A percentile compares a stretch with the other conserved stretches of the same genome.
Evolutionary conservation across 768 basidiomycete species (phyloP).

Genomic region (Pleurotus pulmonarius): DNA sequence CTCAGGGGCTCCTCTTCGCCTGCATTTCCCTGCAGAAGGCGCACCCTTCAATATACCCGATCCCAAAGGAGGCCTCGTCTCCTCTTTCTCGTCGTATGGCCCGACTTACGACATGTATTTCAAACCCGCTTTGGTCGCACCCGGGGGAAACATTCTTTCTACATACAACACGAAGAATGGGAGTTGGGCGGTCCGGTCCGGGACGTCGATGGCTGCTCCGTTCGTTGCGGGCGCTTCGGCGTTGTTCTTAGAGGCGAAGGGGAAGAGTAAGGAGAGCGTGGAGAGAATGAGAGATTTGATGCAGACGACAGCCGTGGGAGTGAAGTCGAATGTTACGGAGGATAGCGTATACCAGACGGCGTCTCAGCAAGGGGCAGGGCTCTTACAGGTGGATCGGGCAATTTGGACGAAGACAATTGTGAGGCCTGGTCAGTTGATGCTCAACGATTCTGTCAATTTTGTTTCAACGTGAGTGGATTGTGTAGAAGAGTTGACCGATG

Average conservation of each 20-base stretch:
- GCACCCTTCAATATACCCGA: constrained; percentile 37
- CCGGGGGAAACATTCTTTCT: constrained; percentile 46
- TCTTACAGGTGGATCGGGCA: constrained; percentile 56
- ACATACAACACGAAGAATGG: constrained; percentile 37
- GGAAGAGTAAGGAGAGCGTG: constrained; percentile 15
- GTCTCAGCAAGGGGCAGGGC: constrained; percentile 51
- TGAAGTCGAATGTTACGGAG: constrained; percentile 42
- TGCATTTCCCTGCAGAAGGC: constrained; percentile 30
- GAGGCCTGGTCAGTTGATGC: constrained; percentile 50
- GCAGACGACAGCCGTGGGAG: constrained; percentile 43
- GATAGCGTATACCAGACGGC: constrained; percentile 47
- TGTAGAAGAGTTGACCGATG: background rate
- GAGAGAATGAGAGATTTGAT: constrained; percentile 25
- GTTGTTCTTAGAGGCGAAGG: constrained; percentile 33
- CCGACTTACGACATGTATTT: constrained; percentile 39
- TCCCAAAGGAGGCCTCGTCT: constrained; percentile 48
- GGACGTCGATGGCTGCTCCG: constrained; percentile 37
- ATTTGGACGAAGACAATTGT: constrained; percentile 48
- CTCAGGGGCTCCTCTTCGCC: constrained; percentile 20
- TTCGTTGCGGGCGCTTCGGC: constrained; percentile 40
- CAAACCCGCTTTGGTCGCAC: constrained; percentile 43
- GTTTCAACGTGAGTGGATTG: constrained; percentile 30
- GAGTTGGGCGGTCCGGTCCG: constrained; percentile 31
- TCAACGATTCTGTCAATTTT: constrained; percentile 64
- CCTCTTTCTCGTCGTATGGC: constrained; percentile 37